Conservation (phyloP, 352 stramenopile genomes). For the Phytopythium helicoides region DNA sequence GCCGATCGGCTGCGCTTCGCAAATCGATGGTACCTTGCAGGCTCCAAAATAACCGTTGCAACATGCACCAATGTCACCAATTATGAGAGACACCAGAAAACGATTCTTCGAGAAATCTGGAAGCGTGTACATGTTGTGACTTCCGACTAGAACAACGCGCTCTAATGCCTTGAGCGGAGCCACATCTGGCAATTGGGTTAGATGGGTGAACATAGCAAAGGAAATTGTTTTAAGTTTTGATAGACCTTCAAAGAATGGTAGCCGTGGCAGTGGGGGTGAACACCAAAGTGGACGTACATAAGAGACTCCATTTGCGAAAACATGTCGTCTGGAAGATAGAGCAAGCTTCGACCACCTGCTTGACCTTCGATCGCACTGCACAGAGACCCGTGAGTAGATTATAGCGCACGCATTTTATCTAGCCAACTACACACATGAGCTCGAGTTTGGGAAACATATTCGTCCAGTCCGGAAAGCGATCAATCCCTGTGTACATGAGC, state of each 20-base stretch:
- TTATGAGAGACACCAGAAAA: neutral
- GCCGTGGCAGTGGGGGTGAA: neutral
- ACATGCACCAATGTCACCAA: conserved; percentile 1
- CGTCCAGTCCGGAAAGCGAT: conserved; percentile 1
- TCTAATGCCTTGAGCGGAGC: neutral
- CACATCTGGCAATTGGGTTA: neutral
- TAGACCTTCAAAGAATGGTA: conserved; percentile 8
- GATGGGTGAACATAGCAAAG: neutral
- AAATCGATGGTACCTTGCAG: neutral
- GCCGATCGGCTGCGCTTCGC: neutral
- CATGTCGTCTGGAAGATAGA: conserved; percentile 4
- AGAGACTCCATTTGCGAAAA: conserved; percentile 8
- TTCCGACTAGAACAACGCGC: neutral
- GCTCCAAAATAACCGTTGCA: conserved; percentile 8
- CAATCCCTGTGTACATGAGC: conserved; percentile 5
- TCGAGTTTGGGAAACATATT: neutral
- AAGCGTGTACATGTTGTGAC: conserved; percentile 1
- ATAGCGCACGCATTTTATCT: neutral
- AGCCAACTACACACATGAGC: conserved; percentile 3
- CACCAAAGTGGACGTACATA: conserved; percentile 6
- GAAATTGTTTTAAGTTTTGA: conserved; percentile 6
- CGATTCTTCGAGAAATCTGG: neutral
- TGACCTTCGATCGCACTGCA: neutral
- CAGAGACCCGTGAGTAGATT: too few relatives aligned
- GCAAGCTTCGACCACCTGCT: neutral